Conservation (phyloP, 2,329 filamentous ascomycete species). For the Hypoxylon sp. region DNA sequence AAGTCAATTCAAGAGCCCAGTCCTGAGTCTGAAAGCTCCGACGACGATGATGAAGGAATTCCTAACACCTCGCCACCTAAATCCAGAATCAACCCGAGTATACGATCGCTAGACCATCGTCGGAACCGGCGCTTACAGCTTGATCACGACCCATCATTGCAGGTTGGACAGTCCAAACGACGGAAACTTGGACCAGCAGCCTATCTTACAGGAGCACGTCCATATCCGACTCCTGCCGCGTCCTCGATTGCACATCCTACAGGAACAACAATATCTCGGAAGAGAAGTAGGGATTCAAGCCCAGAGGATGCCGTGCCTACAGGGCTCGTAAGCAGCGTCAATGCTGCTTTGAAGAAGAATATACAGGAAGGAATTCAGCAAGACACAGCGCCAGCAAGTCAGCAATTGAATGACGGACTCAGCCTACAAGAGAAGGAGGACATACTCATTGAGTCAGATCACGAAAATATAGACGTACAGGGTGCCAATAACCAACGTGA, state of each 20-base stretch:
- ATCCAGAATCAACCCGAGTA: slow-evolving; percentile 6
- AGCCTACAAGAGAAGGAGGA: not conserved
- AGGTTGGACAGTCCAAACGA: slow-evolving; percentile 32
- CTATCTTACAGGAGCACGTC: not conserved
- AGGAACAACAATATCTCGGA: not conserved
- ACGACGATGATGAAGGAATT: slow-evolving; percentile 49
- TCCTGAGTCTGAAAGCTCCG: slow-evolving; percentile 41
- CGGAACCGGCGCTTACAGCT: slow-evolving; percentile 13
- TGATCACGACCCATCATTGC: slow-evolving; percentile 2
- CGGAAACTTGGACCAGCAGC: slow-evolving; percentile 40
- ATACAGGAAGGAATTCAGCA: slow-evolving; percentile 4
- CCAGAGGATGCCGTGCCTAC: slow-evolving; percentile 41
- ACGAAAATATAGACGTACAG: slow-evolving; percentile 14
- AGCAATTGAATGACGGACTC: slow-evolving; percentile 1
- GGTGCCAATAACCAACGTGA: slow-evolving; percentile 4
- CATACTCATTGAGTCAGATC: not conserved
- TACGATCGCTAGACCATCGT: slow-evolving; percentile 26
- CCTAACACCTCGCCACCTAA: slow-evolving; percentile 45
- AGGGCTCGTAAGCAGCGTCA: slow-evolving; percentile 46
- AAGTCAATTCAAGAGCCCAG: slow-evolving; percentile 20
- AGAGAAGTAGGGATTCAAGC: slow-evolving; percentile 17
- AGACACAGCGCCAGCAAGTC: not conserved
- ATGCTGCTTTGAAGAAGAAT: slow-evolving; percentile 39
- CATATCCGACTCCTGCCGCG: slow-evolving; percentile 24
- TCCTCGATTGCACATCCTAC: not conserved